Percentiles rank a stretch among this genome's conserved stretches.
These are phyloP conservation scores for Pseudocercospora vitis DNA, from an alignment of 2,329 filamentous ascomycete genomes.

Conservation along the genomic window DNA sequence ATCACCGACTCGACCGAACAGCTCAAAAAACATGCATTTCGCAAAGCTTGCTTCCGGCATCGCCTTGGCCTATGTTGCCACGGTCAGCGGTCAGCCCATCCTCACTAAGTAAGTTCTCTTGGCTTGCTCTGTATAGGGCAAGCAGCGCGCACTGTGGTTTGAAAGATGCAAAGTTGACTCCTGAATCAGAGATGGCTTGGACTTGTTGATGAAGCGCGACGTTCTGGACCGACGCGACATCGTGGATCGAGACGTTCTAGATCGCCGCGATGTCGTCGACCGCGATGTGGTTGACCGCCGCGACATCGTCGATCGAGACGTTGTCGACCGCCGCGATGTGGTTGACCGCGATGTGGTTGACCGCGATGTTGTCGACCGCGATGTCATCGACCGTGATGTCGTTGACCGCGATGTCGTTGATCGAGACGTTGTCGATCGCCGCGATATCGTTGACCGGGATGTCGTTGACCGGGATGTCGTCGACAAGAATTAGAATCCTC, in stretches of 20 bases:
- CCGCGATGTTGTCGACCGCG: neutral
- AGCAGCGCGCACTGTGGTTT: neutral
- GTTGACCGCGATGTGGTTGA: too few relatives aligned
- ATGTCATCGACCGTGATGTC: neutral
- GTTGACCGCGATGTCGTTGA: neutral
- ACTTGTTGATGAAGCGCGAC: neutral
- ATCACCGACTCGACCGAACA: neutral
- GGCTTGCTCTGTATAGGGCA: too few relatives aligned
- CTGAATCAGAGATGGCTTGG: neutral
- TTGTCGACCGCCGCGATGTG: neutral
- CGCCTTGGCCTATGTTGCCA: neutral
- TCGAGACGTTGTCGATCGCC: neutral
- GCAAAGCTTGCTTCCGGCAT: neutral
- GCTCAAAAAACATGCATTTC: neutral
- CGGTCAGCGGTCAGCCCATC: neutral
- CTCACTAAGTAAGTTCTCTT: neutral
- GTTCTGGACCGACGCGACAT: too few relatives aligned
- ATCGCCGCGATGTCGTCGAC: too few relatives aligned
- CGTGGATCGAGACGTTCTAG: too few relatives aligned
- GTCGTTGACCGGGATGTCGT: too few relatives aligned
- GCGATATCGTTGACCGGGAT: neutral
- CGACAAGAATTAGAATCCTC: neutral
- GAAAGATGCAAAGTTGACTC: neutral
- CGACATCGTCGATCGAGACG: neutral
- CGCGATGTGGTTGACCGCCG: too few relatives aligned